phyloP scores from a whole-genome alignment of 2,329 filamentous ascomycete species.

The Penicillium sp. region DNA sequence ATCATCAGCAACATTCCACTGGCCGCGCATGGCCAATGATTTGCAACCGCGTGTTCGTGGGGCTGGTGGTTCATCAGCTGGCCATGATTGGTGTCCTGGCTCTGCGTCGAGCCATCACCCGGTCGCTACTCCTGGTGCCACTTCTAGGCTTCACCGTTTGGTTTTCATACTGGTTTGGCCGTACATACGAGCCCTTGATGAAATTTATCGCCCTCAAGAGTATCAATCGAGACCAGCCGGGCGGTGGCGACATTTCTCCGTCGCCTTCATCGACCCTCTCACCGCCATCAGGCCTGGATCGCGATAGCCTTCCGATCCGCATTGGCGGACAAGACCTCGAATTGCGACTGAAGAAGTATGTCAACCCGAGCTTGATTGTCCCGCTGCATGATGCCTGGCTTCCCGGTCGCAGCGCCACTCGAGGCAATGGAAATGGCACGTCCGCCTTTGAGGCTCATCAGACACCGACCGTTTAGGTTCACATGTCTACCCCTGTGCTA shows the following conservation, averaged over 20 bases:
- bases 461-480: slow-evolving; percentile 9
- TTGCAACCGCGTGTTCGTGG: slow-evolving; percentile 83
- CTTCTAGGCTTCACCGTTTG: slow-evolving; percentile 78
- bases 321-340: slow-evolving; percentile 42
- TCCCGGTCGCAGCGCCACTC: slow-evolving; percentile 27
- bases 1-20: slow-evolving; percentile 69
- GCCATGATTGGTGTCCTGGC: slow-evolving; percentile 87
- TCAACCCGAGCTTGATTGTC: slow-evolving; percentile 47
- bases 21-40: slow-evolving; percentile 96
- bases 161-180: slow-evolving; percentile 80
- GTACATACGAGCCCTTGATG: slow-evolving; percentile 82
- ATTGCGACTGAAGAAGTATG: slow-evolving; percentile 44
- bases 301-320: slow-evolving; percentile 42
- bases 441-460: slow-evolving; percentile 17
- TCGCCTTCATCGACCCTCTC: slow-evolving; percentile 40
- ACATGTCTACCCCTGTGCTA: not conserved
- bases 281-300: slow-evolving; percentile 44
- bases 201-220: slow-evolving; percentile 88
- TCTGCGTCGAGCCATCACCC: slow-evolving; percentile 67
- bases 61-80: slow-evolving; percentile 82
- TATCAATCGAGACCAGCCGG: slow-evolving; percentile 65
- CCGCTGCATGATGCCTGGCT: slow-evolving; percentile 48
- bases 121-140: slow-evolving; percentile 71
- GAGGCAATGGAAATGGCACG: slow-evolving; percentile 21
- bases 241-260: slow-evolving; percentile 36